Evolutionary conservation across 371 early-diverging fungal genomes (phyloP), one percentile per base, ranked within the genome.

Genomic region (Mycotypha africana): DNA sequence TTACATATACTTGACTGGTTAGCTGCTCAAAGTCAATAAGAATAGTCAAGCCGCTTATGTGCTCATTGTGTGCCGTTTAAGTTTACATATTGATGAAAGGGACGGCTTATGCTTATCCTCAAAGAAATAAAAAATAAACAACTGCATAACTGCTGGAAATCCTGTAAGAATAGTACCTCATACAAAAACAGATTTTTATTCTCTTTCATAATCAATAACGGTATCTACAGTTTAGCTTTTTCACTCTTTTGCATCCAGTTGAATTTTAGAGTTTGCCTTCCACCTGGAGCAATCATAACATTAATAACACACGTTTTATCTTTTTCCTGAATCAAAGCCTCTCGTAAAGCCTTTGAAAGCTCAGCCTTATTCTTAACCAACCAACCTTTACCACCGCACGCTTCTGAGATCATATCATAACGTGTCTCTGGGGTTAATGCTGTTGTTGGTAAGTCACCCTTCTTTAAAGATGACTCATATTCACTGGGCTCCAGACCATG

Each of bases 381-480:
- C 65, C 74, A 78, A 3, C 89, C 89, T 33, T 65, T 63, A 20
- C 76, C 89, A 22, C 89, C 86, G 12, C 81, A 67, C 11, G 86
- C 83, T 28, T 76, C 65, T 16, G 81, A 78, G 24, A 88, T 65
- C 47, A 73, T 36, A 30, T 88, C 88, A 42, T 89, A 88, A 12
- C 80, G 71, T 10, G 81, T 73, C 10, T 83, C 83, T 2, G 86
- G 84, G 11, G 66, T 57, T 16, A 89, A 62, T 1, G 87, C 74
- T 4, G 87, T 85, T 6, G 81, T 62, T 4, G 88, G 87, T 39
- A 84, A 51, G 15, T 51, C 55, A 20, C 58, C 54, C 21, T 60
- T 51, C 7, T 50, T 41, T 8, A 58, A 56, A 1, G 70, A 63
- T 10, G 49, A 19, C 23, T 48, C 47, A 49, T 57, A 81, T 3